phyloP scores from a whole-genome alignment of 2,329 filamentous ascomycete species.

The Cercospora sesami region DNA sequence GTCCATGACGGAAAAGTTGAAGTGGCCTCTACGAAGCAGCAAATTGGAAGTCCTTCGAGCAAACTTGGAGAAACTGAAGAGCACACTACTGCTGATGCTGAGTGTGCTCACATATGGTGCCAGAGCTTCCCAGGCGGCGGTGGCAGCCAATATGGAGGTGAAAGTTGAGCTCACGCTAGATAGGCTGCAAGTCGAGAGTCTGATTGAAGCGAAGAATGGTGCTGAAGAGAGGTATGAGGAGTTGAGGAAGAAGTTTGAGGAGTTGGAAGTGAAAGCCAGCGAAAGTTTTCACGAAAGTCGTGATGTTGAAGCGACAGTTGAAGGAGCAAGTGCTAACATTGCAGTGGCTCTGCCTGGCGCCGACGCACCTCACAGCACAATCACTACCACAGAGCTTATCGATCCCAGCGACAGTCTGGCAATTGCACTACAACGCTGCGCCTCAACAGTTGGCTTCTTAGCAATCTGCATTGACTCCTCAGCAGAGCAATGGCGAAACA shows the following conservation, averaged over 20 bases:
- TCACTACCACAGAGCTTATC: background rate
- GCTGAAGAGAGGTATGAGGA: conserved; percentile 19
- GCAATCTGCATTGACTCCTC: conserved; percentile 9
- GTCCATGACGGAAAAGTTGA: conserved; percentile 8
- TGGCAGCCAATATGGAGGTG: background rate
- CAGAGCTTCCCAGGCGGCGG: conserved; percentile 3
- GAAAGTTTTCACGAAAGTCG: too few species aligned
- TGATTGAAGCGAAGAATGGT: conserved; percentile 22
- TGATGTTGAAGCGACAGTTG: too few species aligned
- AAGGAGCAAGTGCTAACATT: too few species aligned
- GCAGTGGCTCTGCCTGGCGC: too few species aligned
- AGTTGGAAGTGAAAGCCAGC: background rate
- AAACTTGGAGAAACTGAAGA: conserved; percentile 26
- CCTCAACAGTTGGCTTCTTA: conserved; percentile 8
- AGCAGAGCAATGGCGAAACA: conserved; percentile 9
- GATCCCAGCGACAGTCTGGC: background rate
- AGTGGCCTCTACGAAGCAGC: conserved; percentile 18
- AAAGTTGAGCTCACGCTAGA: conserved; percentile 12
- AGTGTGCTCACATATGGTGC: conserved; percentile 20
- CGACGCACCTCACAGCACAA: too few species aligned
- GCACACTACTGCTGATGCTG: conserved; percentile 25
- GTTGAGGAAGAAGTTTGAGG: conserved; percentile 12
- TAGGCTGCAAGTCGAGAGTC: conserved; percentile 19
- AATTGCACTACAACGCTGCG: background rate
- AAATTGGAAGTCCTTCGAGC: conserved; percentile 22